A percentile compares a stretch with the other conserved stretches of the same genome.
Evolutionary conservation across 345 rosid genomes (phyloP).

Genomic region (Cardamine resedifolia): DNA sequence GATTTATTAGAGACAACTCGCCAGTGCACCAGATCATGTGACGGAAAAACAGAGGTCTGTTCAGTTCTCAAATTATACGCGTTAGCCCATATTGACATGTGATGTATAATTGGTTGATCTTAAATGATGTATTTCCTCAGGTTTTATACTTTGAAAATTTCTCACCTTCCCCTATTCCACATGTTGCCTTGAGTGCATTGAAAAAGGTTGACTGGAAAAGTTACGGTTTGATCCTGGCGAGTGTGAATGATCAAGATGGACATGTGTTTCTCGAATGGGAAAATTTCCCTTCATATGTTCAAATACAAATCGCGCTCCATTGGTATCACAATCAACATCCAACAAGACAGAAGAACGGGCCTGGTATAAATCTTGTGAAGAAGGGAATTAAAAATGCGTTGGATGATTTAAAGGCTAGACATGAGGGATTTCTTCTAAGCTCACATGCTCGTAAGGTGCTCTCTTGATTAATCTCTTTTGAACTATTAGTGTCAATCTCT

Average conservation of each 20-base stretch:
- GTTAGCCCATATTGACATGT: neutral
- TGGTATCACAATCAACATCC: conserved; percentile 71
- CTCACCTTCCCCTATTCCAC: conserved; percentile 53
- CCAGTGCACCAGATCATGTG: conserved; percentile 46
- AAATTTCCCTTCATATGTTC: conserved; percentile 54
- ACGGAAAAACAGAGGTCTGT: conserved; percentile 67
- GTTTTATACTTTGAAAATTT: conserved; percentile 73
- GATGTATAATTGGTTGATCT: conserved; percentile 15
- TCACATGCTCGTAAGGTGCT: conserved; percentile 71
- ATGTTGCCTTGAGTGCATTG: conserved; percentile 54
- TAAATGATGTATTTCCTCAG: conserved; percentile 42
- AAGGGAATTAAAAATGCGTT: conserved; percentile 68
- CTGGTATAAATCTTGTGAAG: conserved; percentile 50
- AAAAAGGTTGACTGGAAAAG: conserved; percentile 76
- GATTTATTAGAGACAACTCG: conserved; percentile 47
- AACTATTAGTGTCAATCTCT: neutral
- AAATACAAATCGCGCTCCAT: conserved; percentile 62
- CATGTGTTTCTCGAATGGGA: conserved; percentile 62
- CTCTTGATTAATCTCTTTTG: neutral
- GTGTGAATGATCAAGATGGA: conserved; percentile 50
- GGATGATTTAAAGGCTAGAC: conserved; percentile 75
- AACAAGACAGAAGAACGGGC: conserved; percentile 46
- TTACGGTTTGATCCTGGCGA: conserved; percentile 65
- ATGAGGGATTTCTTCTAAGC: conserved; percentile 69
- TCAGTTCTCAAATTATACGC: neutral